Evolutionary conservation across 345 rosid genomes (phyloP).

Genomic region (Arabidopsis suecica): DNA sequence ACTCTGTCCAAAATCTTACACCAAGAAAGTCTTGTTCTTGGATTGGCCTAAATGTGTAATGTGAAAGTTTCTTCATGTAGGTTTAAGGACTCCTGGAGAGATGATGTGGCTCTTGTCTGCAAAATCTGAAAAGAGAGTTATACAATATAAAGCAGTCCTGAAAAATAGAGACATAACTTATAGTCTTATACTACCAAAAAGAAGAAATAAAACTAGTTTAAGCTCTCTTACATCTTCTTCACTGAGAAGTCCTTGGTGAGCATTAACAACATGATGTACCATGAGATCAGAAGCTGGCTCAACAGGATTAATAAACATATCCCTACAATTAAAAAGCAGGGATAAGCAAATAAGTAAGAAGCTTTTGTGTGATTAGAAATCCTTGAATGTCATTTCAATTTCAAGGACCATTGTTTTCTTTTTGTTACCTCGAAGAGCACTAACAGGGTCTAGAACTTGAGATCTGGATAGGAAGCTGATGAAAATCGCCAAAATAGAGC

Average conservation of each 20-base stretch:
- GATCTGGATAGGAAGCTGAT: conserved; percentile 83
- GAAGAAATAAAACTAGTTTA: neutral
- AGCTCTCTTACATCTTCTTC: conserved; percentile 65
- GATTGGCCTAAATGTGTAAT: neutral
- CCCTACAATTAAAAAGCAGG: conserved; percentile 49
- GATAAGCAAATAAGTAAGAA: conserved; percentile 6
- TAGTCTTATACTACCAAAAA: neutral
- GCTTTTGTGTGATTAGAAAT: conserved; percentile 38
- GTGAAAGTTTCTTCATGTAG: neutral
- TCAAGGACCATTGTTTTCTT: conserved; percentile 43
- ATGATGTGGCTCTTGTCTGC: neutral
- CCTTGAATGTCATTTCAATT: conserved; percentile 47
- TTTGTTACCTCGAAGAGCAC: conserved; percentile 47
- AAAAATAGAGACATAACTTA: neutral
- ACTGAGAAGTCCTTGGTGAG: conserved; percentile 73
- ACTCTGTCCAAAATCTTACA: neutral
- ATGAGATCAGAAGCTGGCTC: conserved; percentile 54
- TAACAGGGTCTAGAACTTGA: conserved; percentile 46
- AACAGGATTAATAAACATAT: conserved; percentile 61
- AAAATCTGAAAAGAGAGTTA: neutral
- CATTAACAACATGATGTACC: conserved; percentile 65
- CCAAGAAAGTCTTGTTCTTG: neutral
- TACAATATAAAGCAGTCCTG: neutral
- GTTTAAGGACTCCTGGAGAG: neutral
- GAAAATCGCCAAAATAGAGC: conserved; percentile 85